Conservation (phyloP, 2,329 filamentous ascomycete species). For the Fusarium austroafricanum region DNA sequence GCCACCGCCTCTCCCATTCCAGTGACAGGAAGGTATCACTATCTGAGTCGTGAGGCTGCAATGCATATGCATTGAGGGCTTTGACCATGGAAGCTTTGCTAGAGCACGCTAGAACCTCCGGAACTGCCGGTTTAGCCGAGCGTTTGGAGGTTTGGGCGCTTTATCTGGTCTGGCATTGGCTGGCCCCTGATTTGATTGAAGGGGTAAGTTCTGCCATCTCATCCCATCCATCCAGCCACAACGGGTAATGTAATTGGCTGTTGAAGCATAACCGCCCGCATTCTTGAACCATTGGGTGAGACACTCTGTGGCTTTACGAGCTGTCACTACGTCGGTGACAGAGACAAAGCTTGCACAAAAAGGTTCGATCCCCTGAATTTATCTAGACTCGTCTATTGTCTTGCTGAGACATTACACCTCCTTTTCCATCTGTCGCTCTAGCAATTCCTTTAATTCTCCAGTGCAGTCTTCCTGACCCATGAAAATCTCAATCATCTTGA, state of each 20-base stretch:
- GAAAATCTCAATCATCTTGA: conserved; percentile 14
- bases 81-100: background rate
- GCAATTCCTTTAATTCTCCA: background rate
- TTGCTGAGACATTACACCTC: background rate
- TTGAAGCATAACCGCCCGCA: background rate
- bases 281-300: background rate
- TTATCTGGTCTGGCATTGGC: background rate
- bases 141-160: background rate
- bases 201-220: background rate
- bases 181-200: background rate
- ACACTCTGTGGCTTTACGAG: background rate
- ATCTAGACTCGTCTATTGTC: background rate
- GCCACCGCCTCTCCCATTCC: too few species aligned
- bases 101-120: background rate
- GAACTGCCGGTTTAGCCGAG: background rate
- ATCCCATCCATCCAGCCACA: background rate
- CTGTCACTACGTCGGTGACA: background rate
- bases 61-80: background rate
- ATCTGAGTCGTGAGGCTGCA: too few species aligned
- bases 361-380: background rate
- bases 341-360: background rate
- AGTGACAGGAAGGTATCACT: too few species aligned
- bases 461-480: conserved; percentile 24
- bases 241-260: background rate
- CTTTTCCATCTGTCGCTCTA: background rate